Base-by-base conservation (phyloP, 163 green algal genomes). In the Chlorella variabilis region DNA sequence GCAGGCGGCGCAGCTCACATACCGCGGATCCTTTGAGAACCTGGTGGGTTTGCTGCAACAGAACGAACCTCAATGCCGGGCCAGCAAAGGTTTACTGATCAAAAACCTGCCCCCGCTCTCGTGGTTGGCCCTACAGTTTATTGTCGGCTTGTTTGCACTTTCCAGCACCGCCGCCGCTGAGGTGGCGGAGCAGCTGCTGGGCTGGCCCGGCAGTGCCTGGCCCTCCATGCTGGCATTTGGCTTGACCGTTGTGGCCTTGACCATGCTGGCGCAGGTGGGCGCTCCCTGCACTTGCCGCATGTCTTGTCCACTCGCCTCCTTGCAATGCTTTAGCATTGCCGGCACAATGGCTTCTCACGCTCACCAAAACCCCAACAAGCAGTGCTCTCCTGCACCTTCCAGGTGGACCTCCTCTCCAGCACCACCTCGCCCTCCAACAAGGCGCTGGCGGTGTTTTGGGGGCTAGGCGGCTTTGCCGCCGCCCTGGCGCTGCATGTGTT, bases 351-450 rank as follows among this genome's bases (percentile, higher is more conserved):
- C n/a, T n/a, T 54, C 45, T 54, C 45, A 54, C 45, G 15, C 11
- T 15, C 45, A 54, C 45, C 45, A 54, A 15, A 54, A 54, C n/a
- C n/a, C n/a, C n/a, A n/a, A n/a, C n/a, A n/a, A n/a, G n/a, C n/a
- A n/a, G n/a, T n/a, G n/a, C n/a, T n/a, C 25, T 25, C 23, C 51
- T 39, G 38, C 61, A 5, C 11, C 48, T 38, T 71, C 39, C 79
- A 87, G 75, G 82, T 87, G 3, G 73, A 80, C 65, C 73, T 87
- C 23, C 38, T 83, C 29, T 87, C 82, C 5, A n/a, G 21, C 42
- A 62, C 59, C 38, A 87, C 82, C 42, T 73, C 61, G 39, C 49
- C 51, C 42, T 41, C 56, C 34, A 78, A 87, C 45, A 87, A 87
- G 54, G 66, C 73, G 18, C 54, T 83, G 27, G 56, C 68, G 15